A percentile compares a stretch with the other conserved stretches of the same genome.
These are phyloP conservation scores for Podospora pseudoanserina DNA, from an alignment of 495 filamentous ascomycete species.

Conservation along the genomic window DNA sequence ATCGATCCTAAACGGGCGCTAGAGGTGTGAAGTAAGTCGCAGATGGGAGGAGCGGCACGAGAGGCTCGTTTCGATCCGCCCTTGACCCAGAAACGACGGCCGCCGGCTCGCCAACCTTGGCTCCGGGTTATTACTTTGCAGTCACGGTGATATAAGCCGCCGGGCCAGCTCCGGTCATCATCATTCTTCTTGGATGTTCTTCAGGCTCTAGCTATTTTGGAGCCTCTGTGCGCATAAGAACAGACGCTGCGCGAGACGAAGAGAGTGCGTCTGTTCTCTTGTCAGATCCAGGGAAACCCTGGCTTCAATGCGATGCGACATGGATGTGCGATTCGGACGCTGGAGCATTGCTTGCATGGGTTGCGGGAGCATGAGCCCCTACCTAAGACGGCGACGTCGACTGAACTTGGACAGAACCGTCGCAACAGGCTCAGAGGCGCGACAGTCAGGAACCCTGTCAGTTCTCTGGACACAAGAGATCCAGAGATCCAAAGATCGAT, in stretches of 20 bases:
- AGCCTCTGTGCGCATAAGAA: conserved; percentile 28
- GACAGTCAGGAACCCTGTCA: conserved; percentile 11
- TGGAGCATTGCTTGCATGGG: conserved; percentile 27
- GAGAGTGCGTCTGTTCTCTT: conserved; percentile 26
- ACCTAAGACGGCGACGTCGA: conserved; percentile 19
- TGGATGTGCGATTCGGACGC: conserved; percentile 17
- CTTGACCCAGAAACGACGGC: conserved; percentile 23
- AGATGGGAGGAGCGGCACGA: conserved; percentile 17
- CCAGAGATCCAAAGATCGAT: not conserved
- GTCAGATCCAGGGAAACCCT: conserved; percentile 21
- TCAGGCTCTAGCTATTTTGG: conserved; percentile 22
- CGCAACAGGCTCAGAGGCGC: conserved; percentile 22
- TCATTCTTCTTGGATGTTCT: conserved; percentile 12
- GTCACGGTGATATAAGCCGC: conserved; percentile 28
- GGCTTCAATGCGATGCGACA: conserved; percentile 26
- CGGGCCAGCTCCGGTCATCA: conserved; percentile 21
- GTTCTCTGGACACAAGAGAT: not conserved
- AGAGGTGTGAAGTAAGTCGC: conserved; percentile 20
- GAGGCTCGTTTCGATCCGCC: conserved; percentile 34
- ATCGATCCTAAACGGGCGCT: conserved; percentile 7
- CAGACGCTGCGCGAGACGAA: not conserved
- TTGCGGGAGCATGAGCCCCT: conserved; percentile 23
- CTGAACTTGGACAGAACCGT: conserved; percentile 27
- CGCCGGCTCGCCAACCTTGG: conserved; percentile 24
- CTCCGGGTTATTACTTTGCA: conserved; percentile 15